Evolutionary conservation across 768 basidiomycete genomes (phyloP), one percentile per base, ranked within the genome.

Genomic region (Russula vinacea): DNA sequence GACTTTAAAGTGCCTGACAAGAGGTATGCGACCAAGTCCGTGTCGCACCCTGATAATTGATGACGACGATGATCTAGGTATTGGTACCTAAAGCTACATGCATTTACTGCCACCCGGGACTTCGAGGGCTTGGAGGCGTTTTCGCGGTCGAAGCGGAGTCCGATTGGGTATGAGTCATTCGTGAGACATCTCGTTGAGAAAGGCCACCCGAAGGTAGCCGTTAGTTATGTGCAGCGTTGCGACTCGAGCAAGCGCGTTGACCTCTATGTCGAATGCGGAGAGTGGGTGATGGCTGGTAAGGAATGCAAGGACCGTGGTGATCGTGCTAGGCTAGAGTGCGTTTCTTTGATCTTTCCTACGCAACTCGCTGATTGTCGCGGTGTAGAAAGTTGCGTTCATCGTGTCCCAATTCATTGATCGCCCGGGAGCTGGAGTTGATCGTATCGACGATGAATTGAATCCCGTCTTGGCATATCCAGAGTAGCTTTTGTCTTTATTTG

Each of bases 1-100:
- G 96, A 98, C 68, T 98, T 93, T 79, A 95, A 90, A 72, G 91
- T 99, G 1, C 85, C 94, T 0, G 97, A 98, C 72, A 98, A 95
- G 78, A 81, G 96, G 94, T 94, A 47, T 58, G 33, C 82, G 14
- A 71, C 42, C 35, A 19, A 19, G 24, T 62, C 17, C 14, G 44
- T 8, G 35, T 62, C 50, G 16, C 56, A 26, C 26, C 4, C n/a
- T 10, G 7, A 16, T 56, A 56, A 22, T 45, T 42, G 19, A 24
- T 40, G 59, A 44, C 42, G 16, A 19, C 33, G 19, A 44, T 10
- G 26, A 52, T 35, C 11, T 67, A 97, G 95, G 54, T 98, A 93
- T 76, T 98, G 94, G 94, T 90, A 93, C 76, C 71, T 93, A 68
- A 98, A 97, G 73, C 75, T 99, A 5, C 84, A 92, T 58, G 90